These are phyloP conservation scores for Aspergillus fischeri DNA, from an alignment of 2,329 filamentous ascomycete species.

Conservation along the genomic window DNA sequence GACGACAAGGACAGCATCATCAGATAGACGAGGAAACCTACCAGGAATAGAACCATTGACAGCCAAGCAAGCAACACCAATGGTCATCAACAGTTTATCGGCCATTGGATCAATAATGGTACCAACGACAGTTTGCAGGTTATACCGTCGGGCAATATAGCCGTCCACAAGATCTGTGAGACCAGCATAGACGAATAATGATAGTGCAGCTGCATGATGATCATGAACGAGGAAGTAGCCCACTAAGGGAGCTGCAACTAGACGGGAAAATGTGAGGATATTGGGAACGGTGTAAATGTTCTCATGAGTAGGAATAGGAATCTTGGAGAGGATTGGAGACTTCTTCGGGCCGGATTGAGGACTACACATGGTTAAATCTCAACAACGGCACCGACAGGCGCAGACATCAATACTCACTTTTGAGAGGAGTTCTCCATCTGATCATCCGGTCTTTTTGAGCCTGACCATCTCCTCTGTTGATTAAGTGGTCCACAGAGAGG, in stretches of 20 bases:
- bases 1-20: slow-evolving; percentile 1
- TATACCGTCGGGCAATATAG: slow-evolving; percentile 84
- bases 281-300: slow-evolving; percentile 98
- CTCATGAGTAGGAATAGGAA: slow-evolving; percentile 55
- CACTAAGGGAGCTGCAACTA: slow-evolving; percentile 75
- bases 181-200: slow-evolving; percentile 87
- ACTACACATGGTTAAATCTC: slow-evolving; percentile 12
- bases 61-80: slow-evolving; percentile 79
- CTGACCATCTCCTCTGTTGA: slow-evolving; percentile 21
- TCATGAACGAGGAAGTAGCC: slow-evolving; percentile 87
- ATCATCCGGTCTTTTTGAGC: slow-evolving; percentile 20
- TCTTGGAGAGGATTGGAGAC: slow-evolving; percentile 29
- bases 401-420: slow-evolving; percentile 12
- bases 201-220: slow-evolving; percentile 71
- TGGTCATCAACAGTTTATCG: slow-evolving; percentile 93
- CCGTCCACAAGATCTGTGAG: slow-evolving; percentile 90
- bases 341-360: slow-evolving; percentile 22
- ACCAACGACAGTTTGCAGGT: slow-evolving; percentile 87
- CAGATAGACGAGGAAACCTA: slow-evolving; percentile 40
- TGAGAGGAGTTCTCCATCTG: slow-evolving; percentile 8
- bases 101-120: slow-evolving; percentile 96
- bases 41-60: slow-evolving; percentile 76
- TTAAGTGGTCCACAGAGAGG: background rate
- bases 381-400: background rate
- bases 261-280: slow-evolving; percentile 79